phyloP scores from a whole-genome alignment of 129 eudicot genomes.

The Ambrosia artemisiifolia region DNA sequence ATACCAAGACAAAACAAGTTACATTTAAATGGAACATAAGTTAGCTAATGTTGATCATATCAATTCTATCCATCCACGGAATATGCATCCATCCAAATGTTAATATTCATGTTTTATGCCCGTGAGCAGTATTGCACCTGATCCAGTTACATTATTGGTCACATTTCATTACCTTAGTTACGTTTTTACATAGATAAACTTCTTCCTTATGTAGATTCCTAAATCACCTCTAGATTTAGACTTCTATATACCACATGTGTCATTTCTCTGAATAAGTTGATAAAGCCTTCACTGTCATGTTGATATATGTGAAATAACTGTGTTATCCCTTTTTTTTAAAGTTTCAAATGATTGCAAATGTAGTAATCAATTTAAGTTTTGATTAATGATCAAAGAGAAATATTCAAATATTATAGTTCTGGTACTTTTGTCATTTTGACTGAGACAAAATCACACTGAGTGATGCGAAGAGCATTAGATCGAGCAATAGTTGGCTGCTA shows the following conservation, averaged over 20 bases:
- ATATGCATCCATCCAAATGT: no score
- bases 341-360: not conserved
- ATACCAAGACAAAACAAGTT: no score
- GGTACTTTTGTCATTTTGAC: not conserved
- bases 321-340: not conserved
- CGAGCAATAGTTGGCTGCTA: no score
- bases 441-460: not conserved
- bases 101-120: no score
- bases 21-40: no score
- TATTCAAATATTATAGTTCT: not conserved
- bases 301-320: not conserved
- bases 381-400: not conserved
- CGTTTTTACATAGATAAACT: not conserved
- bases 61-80: no score
- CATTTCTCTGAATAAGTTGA: not conserved
- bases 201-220: not conserved
- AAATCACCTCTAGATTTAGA: not conserved
- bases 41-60: no score
- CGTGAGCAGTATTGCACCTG: no score
- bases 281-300: not conserved
- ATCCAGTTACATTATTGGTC: not conserved
- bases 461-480: no score
- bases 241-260: constrained; percentile 1
- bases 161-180: not conserved
- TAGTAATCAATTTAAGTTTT: constrained; percentile 6